Evolutionary conservation across 768 basidiomycete genomes (phyloP).

Genomic region (Boletus coccyginus): DNA sequence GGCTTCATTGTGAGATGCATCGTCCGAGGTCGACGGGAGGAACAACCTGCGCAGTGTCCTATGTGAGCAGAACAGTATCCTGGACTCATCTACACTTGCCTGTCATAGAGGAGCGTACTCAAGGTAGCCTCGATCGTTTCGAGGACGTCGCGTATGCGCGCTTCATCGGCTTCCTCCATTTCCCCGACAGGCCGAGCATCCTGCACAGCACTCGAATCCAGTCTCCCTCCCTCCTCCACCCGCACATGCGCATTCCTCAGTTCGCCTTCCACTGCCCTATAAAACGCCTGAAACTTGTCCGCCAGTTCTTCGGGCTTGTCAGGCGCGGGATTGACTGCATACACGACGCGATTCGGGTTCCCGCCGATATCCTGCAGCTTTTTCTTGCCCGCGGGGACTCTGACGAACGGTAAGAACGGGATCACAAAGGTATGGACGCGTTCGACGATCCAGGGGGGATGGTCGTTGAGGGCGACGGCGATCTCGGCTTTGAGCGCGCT

Average conservation of each 20-base stretch:
- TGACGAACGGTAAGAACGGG: slow-evolving; percentile 58
- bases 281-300: slow-evolving; percentile 69
- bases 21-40: slow-evolving; percentile 68
- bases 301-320: slow-evolving; percentile 52
- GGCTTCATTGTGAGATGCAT: slow-evolving; percentile 86
- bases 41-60: slow-evolving; percentile 55
- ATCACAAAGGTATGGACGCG: slow-evolving; percentile 54
- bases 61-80: neutral
- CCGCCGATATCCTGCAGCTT: slow-evolving; percentile 31
- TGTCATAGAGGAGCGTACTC: slow-evolving; percentile 78
- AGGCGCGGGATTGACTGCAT: slow-evolving; percentile 40
- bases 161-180: slow-evolving; percentile 32
- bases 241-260: slow-evolving; percentile 32
- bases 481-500: slow-evolving; percentile 55
- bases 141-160: slow-evolving; percentile 55
- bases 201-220: slow-evolving; percentile 3
- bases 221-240: neutral
- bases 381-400: slow-evolving; percentile 31
- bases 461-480: slow-evolving; percentile 42
- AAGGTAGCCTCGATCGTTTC: slow-evolving; percentile 73
- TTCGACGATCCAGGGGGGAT: slow-evolving; percentile 58
- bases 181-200: neutral
- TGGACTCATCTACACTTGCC: slow-evolving; percentile 38
- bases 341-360: slow-evolving; percentile 21
- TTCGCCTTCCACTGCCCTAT: slow-evolving; percentile 63